Conservation (phyloP, 352 stramenopile species). For the Globisporangium cylindrosporum region DNA sequence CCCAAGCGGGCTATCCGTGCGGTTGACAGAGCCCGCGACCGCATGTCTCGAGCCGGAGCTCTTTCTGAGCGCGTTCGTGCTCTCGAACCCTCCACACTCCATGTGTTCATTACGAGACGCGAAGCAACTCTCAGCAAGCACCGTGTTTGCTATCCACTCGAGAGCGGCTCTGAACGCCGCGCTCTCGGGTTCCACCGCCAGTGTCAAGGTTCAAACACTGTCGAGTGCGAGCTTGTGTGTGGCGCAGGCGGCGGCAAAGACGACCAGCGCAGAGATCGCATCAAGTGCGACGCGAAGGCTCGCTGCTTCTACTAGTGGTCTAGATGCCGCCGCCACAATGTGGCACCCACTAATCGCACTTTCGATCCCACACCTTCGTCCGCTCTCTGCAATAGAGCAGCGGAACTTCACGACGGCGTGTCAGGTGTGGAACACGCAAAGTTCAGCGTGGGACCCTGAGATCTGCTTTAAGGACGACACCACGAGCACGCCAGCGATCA, state of each 20-base stretch:
- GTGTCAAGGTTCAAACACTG: conserved; percentile 31
- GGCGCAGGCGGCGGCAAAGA: conserved; percentile 21
- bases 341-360: conserved; percentile 46
- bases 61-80: conserved; percentile 48
- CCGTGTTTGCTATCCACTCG: conserved; percentile 46
- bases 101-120: conserved; percentile 38
- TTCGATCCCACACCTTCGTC: conserved; percentile 44
- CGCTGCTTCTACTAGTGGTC: neutral
- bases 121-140: conserved; percentile 38
- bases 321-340: neutral
- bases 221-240: conserved; percentile 40
- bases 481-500: conserved; percentile 32
- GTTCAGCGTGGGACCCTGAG: conserved; percentile 35
- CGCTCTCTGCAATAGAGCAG: conserved; percentile 42
- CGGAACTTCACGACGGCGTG: conserved; percentile 64
- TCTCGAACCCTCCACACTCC: conserved; percentile 36
- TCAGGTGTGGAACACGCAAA: conserved; percentile 43
- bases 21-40: conserved; percentile 39
- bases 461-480: conserved; percentile 63
- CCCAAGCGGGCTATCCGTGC: conserved; percentile 26
- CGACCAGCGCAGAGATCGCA: neutral
- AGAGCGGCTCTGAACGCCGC: conserved; percentile 26
- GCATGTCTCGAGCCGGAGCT: conserved; percentile 45
- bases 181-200: conserved; percentile 11
- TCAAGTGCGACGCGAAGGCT: conserved; percentile 12